Percentiles rank a stretch among this genome's conserved stretches.
These are phyloP conservation scores for Fomitiporia mediterranea DNA, from an alignment of 1,284 basidiomycete species.

Conservation along the genomic window DNA sequence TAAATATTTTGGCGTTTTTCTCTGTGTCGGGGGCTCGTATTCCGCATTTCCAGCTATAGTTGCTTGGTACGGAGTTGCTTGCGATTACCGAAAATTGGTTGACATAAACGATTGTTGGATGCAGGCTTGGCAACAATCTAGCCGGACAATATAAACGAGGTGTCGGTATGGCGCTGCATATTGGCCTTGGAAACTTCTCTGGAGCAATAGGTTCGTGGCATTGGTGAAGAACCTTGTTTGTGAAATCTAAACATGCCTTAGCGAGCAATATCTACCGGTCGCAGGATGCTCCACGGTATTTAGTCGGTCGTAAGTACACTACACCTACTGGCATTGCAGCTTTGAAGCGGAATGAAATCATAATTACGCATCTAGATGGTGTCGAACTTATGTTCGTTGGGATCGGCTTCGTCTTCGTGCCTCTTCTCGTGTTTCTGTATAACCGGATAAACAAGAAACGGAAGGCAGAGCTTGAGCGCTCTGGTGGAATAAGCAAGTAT, in stretches of 20 bases:
- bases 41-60: constrained; percentile 58
- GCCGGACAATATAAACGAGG: constrained; percentile 64
- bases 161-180: constrained; percentile 58
- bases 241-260: background rate
- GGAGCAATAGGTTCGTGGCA: constrained; percentile 42
- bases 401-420: constrained; percentile 52
- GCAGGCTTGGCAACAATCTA: constrained; percentile 56
- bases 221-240: constrained; percentile 22
- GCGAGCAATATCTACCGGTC: constrained; percentile 50
- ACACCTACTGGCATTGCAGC: constrained; percentile 26
- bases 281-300: constrained; percentile 54
- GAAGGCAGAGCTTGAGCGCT: constrained; percentile 24
- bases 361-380: too few relatives aligned
- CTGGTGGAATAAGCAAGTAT: constrained; percentile 35
- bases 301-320: constrained; percentile 48
- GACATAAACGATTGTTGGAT: background rate
- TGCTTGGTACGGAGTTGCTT: constrained; percentile 47
- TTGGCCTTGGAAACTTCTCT: constrained; percentile 55
- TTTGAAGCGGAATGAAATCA: too few relatives aligned
- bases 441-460: constrained; percentile 47
- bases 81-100: background rate
- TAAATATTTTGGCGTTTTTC: constrained; percentile 68
- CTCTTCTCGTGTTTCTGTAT: constrained; percentile 47
- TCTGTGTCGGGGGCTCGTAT: constrained; percentile 57
- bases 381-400: constrained; percentile 65